Evolutionary conservation across 345 rosid genomes (phyloP), one percentile per base, ranked within the genome.

Genomic region (Anacardium occidentale): DNA sequence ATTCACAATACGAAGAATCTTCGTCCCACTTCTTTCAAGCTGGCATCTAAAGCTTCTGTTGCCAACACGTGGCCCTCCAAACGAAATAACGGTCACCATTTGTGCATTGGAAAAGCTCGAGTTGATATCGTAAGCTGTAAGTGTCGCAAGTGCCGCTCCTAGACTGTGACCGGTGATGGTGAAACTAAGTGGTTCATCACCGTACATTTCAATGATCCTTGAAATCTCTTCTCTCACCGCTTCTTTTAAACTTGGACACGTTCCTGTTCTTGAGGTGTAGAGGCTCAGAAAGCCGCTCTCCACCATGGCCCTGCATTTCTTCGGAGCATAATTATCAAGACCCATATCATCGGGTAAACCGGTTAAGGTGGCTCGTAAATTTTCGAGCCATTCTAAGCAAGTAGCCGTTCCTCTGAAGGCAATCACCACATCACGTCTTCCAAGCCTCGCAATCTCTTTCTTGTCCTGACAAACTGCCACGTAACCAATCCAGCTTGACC

Each of bases 41-140:
- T 71, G 75, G 42, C 62, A 52, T 24, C 90, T 60, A 71, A 89
- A 85, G 72, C 80, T 84, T n/a, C 78, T 69, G 70, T 89, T 84
- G 0, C 94, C 94, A 1, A 89, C 90, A 26, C 90, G 88, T 0
- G 94, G 94, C 11, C 94, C 90, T 0, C 89, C 94, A 52, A 89
- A 89, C 0, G 91, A 89, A 26, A 89, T 57, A 29, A 89, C 94
- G 0, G 94, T 89, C 34, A 83, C 88, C 59, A 82, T 74, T 7
- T 87, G 86, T 7, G 77, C 75, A 2, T 70, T 51, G 18, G 29
- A 20, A 58, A 87, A 76, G 0, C 69, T 75, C 2, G 83, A 71
- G 55, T 81, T 83, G 66, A 89, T 78, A 59, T 89, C 88, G 40
- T 83, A 79, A 0, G 94, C 91, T 0, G 88, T 78, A 2, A 89